Evolutionary conservation across 78 protist species (phyloP).

Genomic region (Emiliania huxleyi): DNA sequence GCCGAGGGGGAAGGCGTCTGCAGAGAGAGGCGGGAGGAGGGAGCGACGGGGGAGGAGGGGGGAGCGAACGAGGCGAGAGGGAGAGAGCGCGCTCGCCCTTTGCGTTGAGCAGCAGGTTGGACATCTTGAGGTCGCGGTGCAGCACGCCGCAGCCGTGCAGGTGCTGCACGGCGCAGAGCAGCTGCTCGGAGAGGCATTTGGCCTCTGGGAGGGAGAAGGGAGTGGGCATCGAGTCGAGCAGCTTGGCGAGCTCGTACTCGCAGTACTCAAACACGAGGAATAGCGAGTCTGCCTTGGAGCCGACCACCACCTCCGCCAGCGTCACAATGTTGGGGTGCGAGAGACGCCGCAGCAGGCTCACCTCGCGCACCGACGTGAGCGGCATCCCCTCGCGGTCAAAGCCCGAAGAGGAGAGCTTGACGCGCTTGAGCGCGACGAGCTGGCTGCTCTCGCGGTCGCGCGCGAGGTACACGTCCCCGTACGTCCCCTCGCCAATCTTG

Average conservation of each 20-base stretch:
- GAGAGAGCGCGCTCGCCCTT: not conserved
- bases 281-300: not conserved
- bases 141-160: constrained; percentile 46
- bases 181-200: constrained; percentile 45
- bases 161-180: constrained; percentile 45
- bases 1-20: too few species aligned
- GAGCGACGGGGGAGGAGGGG: too few species aligned
- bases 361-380: constrained; percentile 48
- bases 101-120: constrained; percentile 28
- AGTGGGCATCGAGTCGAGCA: not conserved
- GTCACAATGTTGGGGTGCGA: constrained; percentile 27
- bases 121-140: constrained; percentile 47
- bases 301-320: constrained; percentile 46
- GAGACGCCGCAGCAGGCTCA: constrained; percentile 4
- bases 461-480: constrained; percentile 32
- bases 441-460: not conserved
- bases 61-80: not conserved
- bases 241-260: constrained; percentile 22
- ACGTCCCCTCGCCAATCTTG: constrained; percentile 38
- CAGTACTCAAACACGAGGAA: constrained; percentile 54
- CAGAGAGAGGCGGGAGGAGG: too few species aligned
- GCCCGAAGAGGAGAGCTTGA: not conserved
- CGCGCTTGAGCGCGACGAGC: constrained; percentile 29
- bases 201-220: not conserved
- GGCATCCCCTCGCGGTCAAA: constrained; percentile 48